These are phyloP conservation scores for Podospora pseudopauciseta DNA, from an alignment of 495 filamentous ascomycete genomes.

Conservation along the genomic window DNA sequence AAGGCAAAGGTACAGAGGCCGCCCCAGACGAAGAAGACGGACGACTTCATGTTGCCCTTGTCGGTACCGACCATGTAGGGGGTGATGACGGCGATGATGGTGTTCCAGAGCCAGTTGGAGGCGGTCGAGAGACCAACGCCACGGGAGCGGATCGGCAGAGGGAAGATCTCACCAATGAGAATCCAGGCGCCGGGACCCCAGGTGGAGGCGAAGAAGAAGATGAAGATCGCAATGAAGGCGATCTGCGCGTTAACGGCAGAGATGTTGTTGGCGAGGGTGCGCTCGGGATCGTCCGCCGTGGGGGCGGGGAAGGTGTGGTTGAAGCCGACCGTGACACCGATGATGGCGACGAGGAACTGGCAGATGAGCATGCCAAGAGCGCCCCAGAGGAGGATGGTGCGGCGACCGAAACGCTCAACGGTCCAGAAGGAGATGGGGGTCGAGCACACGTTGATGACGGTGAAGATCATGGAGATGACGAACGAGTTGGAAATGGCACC, in stretches of 20 bases:
- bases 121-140: constrained; percentile 78
- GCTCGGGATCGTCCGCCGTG: constrained; percentile 3
- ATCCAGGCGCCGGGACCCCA: constrained; percentile 84
- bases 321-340: constrained; percentile 58
- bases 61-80: constrained; percentile 70
- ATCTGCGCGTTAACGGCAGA: constrained; percentile 61
- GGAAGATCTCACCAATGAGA: constrained; percentile 84
- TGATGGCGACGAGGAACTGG: constrained; percentile 80
- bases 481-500: constrained; percentile 70
- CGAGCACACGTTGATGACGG: constrained; percentile 78
- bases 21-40: constrained; percentile 80
- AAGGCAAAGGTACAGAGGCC: constrained; percentile 61
- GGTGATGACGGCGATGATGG: constrained; percentile 67
- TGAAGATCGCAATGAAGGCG: constrained; percentile 78
- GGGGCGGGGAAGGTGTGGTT: constrained; percentile 36
- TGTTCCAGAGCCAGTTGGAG: constrained; percentile 89
- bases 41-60: constrained; percentile 62
- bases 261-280: constrained; percentile 50
- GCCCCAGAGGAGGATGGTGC: constrained; percentile 75
- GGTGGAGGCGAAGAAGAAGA: constrained; percentile 76
- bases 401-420: constrained; percentile 78
- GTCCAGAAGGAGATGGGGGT: constrained; percentile 80
- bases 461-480: constrained; percentile 75
- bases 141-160: constrained; percentile 74
- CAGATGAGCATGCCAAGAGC: constrained; percentile 76